phyloP scores from a whole-genome alignment of 164 flowering plant genomes.

The Buxus sempervirens region DNA sequence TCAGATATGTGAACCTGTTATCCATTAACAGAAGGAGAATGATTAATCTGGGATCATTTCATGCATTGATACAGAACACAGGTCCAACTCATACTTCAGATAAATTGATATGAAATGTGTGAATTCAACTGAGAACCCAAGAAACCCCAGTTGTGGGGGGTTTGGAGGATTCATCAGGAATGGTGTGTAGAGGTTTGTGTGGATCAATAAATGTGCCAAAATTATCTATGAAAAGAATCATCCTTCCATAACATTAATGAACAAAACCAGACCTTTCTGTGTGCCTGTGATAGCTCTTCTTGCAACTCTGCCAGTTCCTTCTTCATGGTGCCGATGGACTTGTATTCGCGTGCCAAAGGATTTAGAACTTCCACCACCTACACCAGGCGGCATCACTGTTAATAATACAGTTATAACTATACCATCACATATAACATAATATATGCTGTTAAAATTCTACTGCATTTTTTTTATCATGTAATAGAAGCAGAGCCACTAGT shows the following conservation, averaged over 20 bases:
- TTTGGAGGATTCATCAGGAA: not conserved
- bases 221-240: not conserved
- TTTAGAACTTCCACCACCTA: conserved; percentile 96
- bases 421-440: no score
- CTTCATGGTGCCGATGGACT: conserved; percentile 87
- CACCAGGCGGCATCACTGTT: not conserved
- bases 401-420: no score
- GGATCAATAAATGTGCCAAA: not conserved
- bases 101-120: no score
- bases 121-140: no score
- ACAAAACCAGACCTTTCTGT: conserved; percentile 62
- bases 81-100: no score
- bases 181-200: no score
- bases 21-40: conserved; percentile 11
- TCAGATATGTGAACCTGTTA: conserved; percentile 93
- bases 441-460: no score
- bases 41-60: not conserved
- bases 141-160: no score
- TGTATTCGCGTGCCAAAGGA: conserved; percentile 91
- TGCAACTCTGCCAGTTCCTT: conserved; percentile 91
- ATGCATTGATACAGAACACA: not conserved
- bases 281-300: conserved; percentile 72
- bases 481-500: no score
- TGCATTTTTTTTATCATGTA: no score
- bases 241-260: not conserved